Base-by-base conservation (phyloP, 371 early-diverging fungal genomes). In the Smittium culicis region DNA sequence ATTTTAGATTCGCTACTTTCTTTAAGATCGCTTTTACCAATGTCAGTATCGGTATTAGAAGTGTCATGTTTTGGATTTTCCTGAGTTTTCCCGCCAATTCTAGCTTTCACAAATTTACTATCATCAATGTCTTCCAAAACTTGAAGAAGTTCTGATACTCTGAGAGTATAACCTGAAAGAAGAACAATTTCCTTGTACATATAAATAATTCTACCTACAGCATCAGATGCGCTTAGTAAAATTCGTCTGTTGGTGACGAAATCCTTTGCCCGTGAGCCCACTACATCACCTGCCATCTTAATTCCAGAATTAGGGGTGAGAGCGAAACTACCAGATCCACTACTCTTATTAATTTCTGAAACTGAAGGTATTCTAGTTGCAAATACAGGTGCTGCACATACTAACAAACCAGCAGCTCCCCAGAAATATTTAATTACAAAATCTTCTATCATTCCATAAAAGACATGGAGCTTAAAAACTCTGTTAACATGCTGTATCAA, bases 191-290 rank as follows among this genome's bases (percentile, higher is more conserved):
- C 89, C 70, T 88, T 87, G 45, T 86, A 86, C 35, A 89, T 85
- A 68, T 86, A 79, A 73, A 91, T 88, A 33, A 91, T 72, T 66
- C 92, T 77, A 34, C 91, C 91, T 28, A 90, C 88, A 31, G 92
- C 92, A 68, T 91, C 92, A 0, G 89, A 88, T 62, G 92, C 71
- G 67, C 89, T 91, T 70, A 91, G 86, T 67, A 91, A 77, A 68
- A 92, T 89, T 70, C 91, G 85, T 69, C 88, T 90, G 72, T 91
- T 91, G 71, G 96, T 95, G 56, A 96, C 86, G 64, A 94, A 95
- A 30, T 88, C 87, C 24, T 72, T 61, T 5, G 77, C 76, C 59
- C 74, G 73, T 28, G 62, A 55, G 25, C 77, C 77, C 20, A 77
- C 35, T 54, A 85, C 74, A 63, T 79, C 79, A 1, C 70, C 66